These are phyloP conservation scores for Colletotrichum magnum DNA, from an alignment of 2,329 filamentous ascomycete species.

Conservation along the genomic window DNA sequence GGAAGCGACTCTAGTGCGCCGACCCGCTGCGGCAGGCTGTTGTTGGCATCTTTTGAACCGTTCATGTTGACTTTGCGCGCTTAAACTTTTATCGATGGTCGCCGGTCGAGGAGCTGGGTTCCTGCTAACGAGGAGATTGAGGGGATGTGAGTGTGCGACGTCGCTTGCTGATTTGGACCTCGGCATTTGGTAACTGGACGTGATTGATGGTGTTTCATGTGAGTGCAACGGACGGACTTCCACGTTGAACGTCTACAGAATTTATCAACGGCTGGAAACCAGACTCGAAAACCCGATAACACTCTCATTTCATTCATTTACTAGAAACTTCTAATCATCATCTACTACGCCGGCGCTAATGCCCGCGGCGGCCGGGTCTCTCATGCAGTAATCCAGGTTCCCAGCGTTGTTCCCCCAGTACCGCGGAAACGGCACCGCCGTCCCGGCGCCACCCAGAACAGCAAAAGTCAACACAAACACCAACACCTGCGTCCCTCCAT, in stretches of 20 bases:
- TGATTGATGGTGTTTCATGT: constrained; percentile 23
- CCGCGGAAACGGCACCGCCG: background rate
- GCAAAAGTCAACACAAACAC: constrained; percentile 43
- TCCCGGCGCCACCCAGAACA: constrained; percentile 37
- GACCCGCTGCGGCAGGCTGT: constrained; percentile 8
- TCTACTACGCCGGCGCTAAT: background rate
- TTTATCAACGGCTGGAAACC: too few species aligned
- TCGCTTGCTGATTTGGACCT: constrained; percentile 17
- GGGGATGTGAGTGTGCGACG: background rate
- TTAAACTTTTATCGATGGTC: too few species aligned
- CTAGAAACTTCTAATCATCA: constrained; percentile 42
- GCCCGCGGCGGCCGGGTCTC: background rate
- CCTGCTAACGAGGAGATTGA: background rate
- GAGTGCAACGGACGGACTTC: background rate
- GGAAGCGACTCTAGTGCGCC: constrained; percentile 52
- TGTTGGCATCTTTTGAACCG: background rate
- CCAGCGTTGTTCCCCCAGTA: background rate
- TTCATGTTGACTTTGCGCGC: background rate
- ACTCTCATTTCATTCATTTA: background rate
- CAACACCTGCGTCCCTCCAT: constrained; percentile 43
- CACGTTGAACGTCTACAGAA: background rate
- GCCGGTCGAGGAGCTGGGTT: background rate
- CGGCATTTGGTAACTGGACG: constrained; percentile 8
- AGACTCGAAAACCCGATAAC: too few species aligned
- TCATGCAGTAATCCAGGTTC: background rate